Base-by-base conservation (phyloP, 1,284 basidiomycete species). In the Cutaneotrichosporon arboriforme region DNA sequence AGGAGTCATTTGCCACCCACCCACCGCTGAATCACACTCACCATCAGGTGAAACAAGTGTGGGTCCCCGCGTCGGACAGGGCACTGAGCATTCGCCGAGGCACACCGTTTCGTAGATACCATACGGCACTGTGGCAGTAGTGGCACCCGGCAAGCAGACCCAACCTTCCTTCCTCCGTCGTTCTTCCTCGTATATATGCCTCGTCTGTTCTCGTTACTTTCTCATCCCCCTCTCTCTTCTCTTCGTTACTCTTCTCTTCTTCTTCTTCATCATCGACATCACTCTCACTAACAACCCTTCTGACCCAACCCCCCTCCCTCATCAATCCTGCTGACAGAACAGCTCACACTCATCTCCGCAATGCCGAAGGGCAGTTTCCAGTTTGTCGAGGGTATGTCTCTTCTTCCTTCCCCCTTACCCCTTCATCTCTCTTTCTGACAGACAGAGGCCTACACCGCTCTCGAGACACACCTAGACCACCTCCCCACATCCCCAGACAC, bases 401-500 rank as follows among this genome's bases (percentile, higher is more conserved):
- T n/a, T n/a, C n/a, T n/a, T n/a, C n/a, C n/a, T n/a, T n/a, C n/a
- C n/a, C n/a, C n/a, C n/a, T n/a, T n/a, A n/a, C n/a, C n/a, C 40
- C 52, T 38, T 43, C 37, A 31, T 36, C 33, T 35, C 14, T n/a
- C 33, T 18, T 17, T 4, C 39, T 46, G 8, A 39, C 21, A 9
- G 17, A 17, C 40, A 57, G 55, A 43, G 13, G 43, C 48, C n/a
- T 14, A 50, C 4, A 13, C 20, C 1, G n/a, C 20, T 10, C 20
- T 53, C n/a, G 3, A 47, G 2, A 5, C 39, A 2, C 39, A 41
- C 20, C 23, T 44, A 5, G 17, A 20, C 3, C 50, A 47, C 21
- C n/a, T 57, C 9, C 55, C 55, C 1, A 53, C 51, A 4, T 38
- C 26, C 12, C 23, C 49, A 13, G 3, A 38, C 5, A 57, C 55